Evolutionary conservation across 2,329 filamentous ascomycete genomes (phyloP).

Genomic region (Karstenula rhodostoma): DNA sequence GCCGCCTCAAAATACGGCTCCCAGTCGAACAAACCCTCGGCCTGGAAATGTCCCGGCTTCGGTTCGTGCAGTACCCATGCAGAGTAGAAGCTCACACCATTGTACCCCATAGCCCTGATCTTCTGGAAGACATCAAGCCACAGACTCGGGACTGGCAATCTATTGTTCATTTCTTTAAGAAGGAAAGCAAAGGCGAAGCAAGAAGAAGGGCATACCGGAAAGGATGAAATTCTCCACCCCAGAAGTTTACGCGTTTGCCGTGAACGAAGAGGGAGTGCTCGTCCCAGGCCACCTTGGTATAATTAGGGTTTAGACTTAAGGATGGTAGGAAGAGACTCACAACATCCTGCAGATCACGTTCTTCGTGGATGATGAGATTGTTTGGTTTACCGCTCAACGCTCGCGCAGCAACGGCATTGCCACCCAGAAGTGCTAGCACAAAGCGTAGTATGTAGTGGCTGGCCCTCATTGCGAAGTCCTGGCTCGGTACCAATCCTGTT

Average conservation of each 20-base stretch:
- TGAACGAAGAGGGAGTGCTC: conserved; percentile 72
- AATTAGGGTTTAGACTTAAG: neutral
- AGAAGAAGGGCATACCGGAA: conserved; percentile 55
- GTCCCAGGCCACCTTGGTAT: conserved; percentile 70
- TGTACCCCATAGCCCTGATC: conserved; percentile 80
- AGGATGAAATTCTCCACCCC: conserved; percentile 76
- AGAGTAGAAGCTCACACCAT: conserved; percentile 77
- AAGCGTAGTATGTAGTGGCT: neutral
- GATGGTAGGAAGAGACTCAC: conserved; percentile 45
- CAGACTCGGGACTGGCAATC: conserved; percentile 66
- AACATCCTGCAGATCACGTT: conserved; percentile 63
- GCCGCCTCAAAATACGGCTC: conserved; percentile 80
- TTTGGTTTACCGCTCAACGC: conserved; percentile 58
- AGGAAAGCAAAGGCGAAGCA: neutral
- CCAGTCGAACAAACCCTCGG: conserved; percentile 75
- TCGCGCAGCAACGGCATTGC: conserved; percentile 25
- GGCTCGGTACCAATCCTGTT: neutral
- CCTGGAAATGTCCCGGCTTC: conserved; percentile 70
- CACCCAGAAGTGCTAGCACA: neutral
- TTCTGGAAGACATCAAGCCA: conserved; percentile 81
- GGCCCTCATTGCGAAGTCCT: neutral
- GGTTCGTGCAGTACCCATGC: conserved; percentile 80
- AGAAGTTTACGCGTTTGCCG: conserved; percentile 73
- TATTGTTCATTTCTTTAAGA: conserved; percentile 23
- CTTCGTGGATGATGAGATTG: conserved; percentile 55